Percentiles rank a stretch among this genome's conserved stretches.
phyloP scores from a whole-genome alignment of 495 filamentous ascomycete species.

The Aspergillus bertholletiae region DNA sequence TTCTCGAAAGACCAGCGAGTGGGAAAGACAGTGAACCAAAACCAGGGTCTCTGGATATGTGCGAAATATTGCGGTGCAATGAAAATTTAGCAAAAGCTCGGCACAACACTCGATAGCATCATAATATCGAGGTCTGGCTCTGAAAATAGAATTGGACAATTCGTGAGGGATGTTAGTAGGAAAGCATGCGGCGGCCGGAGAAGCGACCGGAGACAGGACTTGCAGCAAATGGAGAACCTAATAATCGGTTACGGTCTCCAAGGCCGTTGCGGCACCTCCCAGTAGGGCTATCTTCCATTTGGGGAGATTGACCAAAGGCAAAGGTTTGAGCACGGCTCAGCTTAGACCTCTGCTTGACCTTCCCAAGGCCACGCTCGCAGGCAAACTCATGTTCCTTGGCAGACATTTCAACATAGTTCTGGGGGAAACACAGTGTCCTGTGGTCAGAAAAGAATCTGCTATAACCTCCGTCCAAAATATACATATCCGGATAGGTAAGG shows the following conservation, averaged over 20 bases:
- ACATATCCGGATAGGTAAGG: conserved; percentile 91
- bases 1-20: background rate
- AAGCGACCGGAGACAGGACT: conserved; percentile 52
- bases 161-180: conserved; percentile 46
- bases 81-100: background rate
- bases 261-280: conserved; percentile 51
- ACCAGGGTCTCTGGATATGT: background rate
- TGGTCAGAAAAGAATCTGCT: conserved; percentile 83
- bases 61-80: background rate
- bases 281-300: conserved; percentile 79
- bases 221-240: conserved; percentile 51
- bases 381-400: conserved; percentile 83
- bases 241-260: conserved; percentile 27
- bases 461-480: conserved; percentile 96
- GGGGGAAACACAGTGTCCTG: conserved; percentile 77
- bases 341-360: conserved; percentile 77
- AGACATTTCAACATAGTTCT: conserved; percentile 94
- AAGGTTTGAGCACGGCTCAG: conserved; percentile 88
- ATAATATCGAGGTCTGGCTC: background rate
- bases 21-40: background rate
- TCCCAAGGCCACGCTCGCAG: conserved; percentile 90
- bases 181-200: conserved; percentile 66
- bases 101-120: background rate
- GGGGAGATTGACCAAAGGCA: conserved; percentile 71
- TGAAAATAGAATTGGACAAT: background rate